Evolutionary conservation across 352 stramenopile species (phyloP).

Genomic region (Phytophthora fragariae): DNA sequence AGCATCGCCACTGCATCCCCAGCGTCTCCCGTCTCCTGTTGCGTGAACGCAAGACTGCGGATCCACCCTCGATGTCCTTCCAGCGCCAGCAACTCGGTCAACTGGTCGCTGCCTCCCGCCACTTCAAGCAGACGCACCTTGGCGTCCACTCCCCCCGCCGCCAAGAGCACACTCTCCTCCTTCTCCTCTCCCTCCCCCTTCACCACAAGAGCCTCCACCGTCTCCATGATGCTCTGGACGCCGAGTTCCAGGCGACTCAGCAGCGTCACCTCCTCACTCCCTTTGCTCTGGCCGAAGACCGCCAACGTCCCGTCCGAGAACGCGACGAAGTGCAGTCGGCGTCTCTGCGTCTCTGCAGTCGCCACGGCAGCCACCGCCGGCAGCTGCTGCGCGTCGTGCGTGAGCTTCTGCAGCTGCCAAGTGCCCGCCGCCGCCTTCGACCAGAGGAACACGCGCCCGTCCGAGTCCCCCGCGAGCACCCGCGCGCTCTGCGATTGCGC

Average conservation of each 20-base stretch:
- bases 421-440: background rate
- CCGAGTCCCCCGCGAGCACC: slow-evolving; percentile 70
- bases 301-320: slow-evolving; percentile 53
- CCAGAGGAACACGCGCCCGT: slow-evolving; percentile 74
- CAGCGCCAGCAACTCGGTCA: slow-evolving; percentile 52
- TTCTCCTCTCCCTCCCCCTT: background rate
- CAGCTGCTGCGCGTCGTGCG: slow-evolving; percentile 13
- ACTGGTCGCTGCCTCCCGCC: background rate
- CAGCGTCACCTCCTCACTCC: slow-evolving; percentile 6
- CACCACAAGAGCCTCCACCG: slow-evolving; percentile 40
- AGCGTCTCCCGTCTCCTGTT: background rate
- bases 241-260: slow-evolving; percentile 43
- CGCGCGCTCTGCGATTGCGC: slow-evolving; percentile 6
- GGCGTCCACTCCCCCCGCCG: slow-evolving; percentile 70
- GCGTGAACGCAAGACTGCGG: slow-evolving; percentile 65
- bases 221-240: slow-evolving; percentile 64
- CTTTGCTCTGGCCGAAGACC: background rate
- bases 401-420: slow-evolving; percentile 38
- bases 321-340: slow-evolving; percentile 48
- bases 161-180: slow-evolving; percentile 54
- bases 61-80: slow-evolving; percentile 78
- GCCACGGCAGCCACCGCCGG: slow-evolving; percentile 47
- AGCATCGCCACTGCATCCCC: slow-evolving; percentile 36
- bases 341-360: slow-evolving; percentile 37
- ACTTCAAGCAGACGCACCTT: slow-evolving; percentile 77